A percentile compares a stretch with the other conserved stretches of the same genome.
These are phyloP conservation scores for Sordariomycetes sp. DNA, from an alignment of 2,329 filamentous ascomycete species.

Conservation along the genomic window DNA sequence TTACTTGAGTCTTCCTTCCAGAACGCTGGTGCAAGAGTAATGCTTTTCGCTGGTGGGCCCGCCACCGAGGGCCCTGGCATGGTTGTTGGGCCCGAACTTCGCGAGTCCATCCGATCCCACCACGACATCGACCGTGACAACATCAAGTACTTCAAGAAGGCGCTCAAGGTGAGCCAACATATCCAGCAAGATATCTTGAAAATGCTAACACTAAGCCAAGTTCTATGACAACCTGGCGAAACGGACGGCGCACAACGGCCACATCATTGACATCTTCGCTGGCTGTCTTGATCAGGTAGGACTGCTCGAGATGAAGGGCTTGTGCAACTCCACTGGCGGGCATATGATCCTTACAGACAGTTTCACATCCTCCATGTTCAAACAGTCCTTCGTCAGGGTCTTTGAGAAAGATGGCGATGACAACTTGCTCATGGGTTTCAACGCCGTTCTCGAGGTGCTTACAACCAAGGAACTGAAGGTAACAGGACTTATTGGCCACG, in stretches of 20 bases:
- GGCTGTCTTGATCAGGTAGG: constrained; percentile 97
- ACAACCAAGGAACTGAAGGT: constrained; percentile 98
- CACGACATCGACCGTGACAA: constrained; percentile 98
- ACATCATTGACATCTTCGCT: constrained; percentile 95
- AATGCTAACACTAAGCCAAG: constrained; percentile 30
- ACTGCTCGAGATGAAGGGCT: constrained; percentile 93
- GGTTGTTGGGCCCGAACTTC: constrained; percentile 90
- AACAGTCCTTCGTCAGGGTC: constrained; percentile 92
- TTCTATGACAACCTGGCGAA: constrained; percentile 95
- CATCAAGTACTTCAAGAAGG: constrained; percentile 99
- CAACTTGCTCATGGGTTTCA: constrained; percentile 96
- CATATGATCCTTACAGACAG: constrained; percentile 98
- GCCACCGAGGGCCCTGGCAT: constrained; percentile 94
- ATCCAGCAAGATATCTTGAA: too few relatives aligned
- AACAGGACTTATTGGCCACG: constrained; percentile 92
- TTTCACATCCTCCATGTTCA: constrained; percentile 98
- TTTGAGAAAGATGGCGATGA: constrained; percentile 96
- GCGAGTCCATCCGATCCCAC: constrained; percentile 94
- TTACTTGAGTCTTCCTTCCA: constrained; percentile 91
- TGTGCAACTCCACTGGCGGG: constrained; percentile 91
- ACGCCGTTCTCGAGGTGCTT: constrained; percentile 87
- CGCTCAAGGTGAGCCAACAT: constrained; percentile 69
- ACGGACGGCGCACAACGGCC: constrained; percentile 89
- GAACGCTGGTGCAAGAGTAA: constrained; percentile 88
- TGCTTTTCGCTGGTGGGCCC: constrained; percentile 92